These are phyloP conservation scores for Hyaloscypha finlandica DNA, from an alignment of 495 filamentous ascomycete genomes.

Conservation along the genomic window DNA sequence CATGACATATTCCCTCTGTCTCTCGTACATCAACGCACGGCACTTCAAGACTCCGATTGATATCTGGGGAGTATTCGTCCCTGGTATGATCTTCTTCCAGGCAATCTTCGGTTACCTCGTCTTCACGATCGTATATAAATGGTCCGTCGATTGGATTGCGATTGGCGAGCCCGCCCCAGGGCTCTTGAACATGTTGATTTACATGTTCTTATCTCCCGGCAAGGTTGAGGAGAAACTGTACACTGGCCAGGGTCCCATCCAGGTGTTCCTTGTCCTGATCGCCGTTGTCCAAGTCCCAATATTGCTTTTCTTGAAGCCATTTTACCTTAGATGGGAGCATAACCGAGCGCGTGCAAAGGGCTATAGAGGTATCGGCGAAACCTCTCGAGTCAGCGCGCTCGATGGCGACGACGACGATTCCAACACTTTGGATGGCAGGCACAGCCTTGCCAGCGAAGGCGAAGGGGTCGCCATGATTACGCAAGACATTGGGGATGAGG, in stretches of 20 bases:
- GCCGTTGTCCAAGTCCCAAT: slow-evolving; percentile 86
- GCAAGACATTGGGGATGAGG: slow-evolving; percentile 73
- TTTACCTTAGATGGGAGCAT: slow-evolving; percentile 90
- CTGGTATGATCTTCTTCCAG: slow-evolving; percentile 99
- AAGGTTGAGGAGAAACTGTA: slow-evolving; percentile 72
- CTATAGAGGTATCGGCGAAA: slow-evolving; percentile 91
- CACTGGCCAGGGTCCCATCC: slow-evolving; percentile 69
- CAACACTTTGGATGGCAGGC: slow-evolving; percentile 56
- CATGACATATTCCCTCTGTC: slow-evolving; percentile 97
- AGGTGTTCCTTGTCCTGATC: slow-evolving; percentile 77
- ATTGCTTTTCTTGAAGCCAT: slow-evolving; percentile 90
- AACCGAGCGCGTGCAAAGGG: slow-evolving; percentile 84
- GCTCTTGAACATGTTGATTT: slow-evolving; percentile 97
- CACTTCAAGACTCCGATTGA: slow-evolving; percentile 94
- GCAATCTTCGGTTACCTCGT: slow-evolving; percentile 97
- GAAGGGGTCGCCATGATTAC: slow-evolving; percentile 92
- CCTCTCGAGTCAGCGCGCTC: slow-evolving; percentile 78
- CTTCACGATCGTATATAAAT: slow-evolving; percentile 93
- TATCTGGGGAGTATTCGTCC: slow-evolving; percentile 94
- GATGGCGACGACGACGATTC: slow-evolving; percentile 80
- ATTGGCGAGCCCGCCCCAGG: slow-evolving; percentile 70
- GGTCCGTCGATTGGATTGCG: slow-evolving; percentile 84
- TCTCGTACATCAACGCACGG: slow-evolving; percentile 88
- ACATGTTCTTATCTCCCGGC: slow-evolving; percentile 95
- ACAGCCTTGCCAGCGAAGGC: slow-evolving; percentile 76